A percentile compares a stretch with the other conserved stretches of the same genome.
Evolutionary conservation across 1,284 basidiomycete genomes (phyloP).

Genomic region (Clitocybe nebularis): DNA sequence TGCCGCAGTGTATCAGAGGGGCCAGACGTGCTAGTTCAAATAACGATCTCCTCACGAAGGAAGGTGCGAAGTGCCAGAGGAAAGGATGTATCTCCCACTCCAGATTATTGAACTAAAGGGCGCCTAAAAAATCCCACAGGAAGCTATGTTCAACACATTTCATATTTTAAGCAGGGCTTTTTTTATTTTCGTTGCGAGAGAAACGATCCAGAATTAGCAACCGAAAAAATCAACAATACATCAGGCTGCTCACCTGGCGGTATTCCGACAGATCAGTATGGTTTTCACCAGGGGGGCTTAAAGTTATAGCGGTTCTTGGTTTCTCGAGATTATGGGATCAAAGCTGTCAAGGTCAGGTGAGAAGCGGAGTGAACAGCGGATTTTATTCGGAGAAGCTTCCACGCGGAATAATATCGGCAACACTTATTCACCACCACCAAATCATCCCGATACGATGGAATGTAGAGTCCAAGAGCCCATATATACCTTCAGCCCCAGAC

Average conservation of each 20-base stretch:
- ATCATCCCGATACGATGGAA: neutral
- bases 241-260: neutral
- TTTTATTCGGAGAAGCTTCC: neutral
- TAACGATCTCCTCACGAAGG: too few relatives aligned
- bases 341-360: neutral
- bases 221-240: neutral
- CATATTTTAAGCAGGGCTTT: neutral
- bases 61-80: too few relatives aligned
- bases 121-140: neutral
- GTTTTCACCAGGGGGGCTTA: neutral
- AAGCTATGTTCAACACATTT: neutral
- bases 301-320: neutral
- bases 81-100: too few relatives aligned
- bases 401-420: constrained; percentile 2
- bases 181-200: neutral
- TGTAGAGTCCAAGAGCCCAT: neutral
- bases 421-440: neutral
- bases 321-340: neutral
- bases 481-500: neutral
- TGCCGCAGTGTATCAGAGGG: too few relatives aligned
- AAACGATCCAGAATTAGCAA: neutral
- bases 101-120: too few relatives aligned
- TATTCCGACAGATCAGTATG: neutral
- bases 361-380: neutral
- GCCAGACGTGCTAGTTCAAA: too few relatives aligned